Conservation (phyloP, 2,329 filamentous ascomycete genomes). For the Hypoxylon sp. region DNA sequence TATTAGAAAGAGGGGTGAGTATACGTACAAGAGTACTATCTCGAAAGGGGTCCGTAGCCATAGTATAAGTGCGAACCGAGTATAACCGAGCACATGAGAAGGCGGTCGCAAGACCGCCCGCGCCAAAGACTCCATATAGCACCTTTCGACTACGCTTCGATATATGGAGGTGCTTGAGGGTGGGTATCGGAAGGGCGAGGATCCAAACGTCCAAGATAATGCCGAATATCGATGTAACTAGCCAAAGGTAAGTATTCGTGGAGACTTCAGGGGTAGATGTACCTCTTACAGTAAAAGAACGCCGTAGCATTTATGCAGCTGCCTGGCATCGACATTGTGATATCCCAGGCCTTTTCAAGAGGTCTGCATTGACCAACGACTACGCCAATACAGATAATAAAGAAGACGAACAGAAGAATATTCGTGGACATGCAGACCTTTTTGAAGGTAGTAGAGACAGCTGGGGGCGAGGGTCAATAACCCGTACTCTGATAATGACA, state of each 20-base stretch:
- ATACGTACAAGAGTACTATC: constrained; percentile 51
- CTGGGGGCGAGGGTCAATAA: constrained; percentile 30
- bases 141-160: constrained; percentile 65
- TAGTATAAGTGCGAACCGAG: constrained; percentile 58
- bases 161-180: constrained; percentile 63
- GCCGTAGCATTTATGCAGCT: constrained; percentile 60
- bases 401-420: constrained; percentile 58
- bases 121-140: constrained; percentile 62
- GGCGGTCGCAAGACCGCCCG: constrained; percentile 57
- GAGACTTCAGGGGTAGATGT: background rate
- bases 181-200: constrained; percentile 61
- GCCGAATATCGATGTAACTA: constrained; percentile 61
- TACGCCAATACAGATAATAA: constrained; percentile 58
- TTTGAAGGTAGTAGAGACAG: constrained; percentile 51
- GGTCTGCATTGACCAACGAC: constrained; percentile 61
- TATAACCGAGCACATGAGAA: constrained; percentile 59
- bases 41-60: constrained; percentile 56
- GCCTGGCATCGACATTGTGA: constrained; percentile 52
- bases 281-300: constrained; percentile 59
- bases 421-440: constrained; percentile 57
- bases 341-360: constrained; percentile 61
- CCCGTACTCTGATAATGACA: constrained; percentile 25
- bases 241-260: constrained; percentile 2
- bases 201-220: constrained; percentile 65
- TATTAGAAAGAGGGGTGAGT: background rate